These are phyloP conservation scores for Aristolochia fimbriata DNA, from an alignment of 164 flowering plant genomes.

Conservation along the genomic window DNA sequence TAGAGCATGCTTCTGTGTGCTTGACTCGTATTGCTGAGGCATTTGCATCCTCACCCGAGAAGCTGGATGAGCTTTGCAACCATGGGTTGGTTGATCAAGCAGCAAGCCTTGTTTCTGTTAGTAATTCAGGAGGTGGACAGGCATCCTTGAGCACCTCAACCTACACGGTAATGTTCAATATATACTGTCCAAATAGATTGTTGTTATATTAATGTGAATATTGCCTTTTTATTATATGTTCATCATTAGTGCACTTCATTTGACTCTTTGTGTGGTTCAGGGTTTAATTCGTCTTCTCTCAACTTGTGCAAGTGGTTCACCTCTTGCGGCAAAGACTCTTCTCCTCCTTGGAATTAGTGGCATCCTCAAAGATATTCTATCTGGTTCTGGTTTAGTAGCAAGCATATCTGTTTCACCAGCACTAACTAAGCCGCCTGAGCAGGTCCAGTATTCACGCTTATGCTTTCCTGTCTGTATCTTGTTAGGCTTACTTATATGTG, in stretches of 20 bases:
- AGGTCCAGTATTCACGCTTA: constrained; percentile 33
- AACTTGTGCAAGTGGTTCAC: constrained; percentile 93
- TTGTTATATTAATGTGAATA: constrained; percentile 2
- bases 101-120: constrained; percentile 79
- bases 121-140: constrained; percentile 87
- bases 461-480: not conserved
- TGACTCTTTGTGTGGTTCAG: constrained; percentile 26
- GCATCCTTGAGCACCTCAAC: constrained; percentile 88
- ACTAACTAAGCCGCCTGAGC: constrained; percentile 88
- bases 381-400: constrained; percentile 72
- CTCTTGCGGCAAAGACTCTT: constrained; percentile 74
- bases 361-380: constrained; percentile 78
- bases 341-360: constrained; percentile 96
- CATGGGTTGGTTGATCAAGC: constrained; percentile 94
- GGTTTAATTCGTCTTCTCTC: constrained; percentile 92
- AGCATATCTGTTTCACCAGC: constrained; percentile 85
- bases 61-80: constrained; percentile 88
- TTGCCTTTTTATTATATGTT: constrained; percentile 10
- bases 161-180: constrained; percentile 54
- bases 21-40: constrained; percentile 95
- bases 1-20: constrained; percentile 97
- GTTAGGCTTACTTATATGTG: not conserved
- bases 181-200: too few relatives aligned
- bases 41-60: constrained; percentile 81
- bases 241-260: not conserved